Base-by-base conservation (phyloP, 345 rosid genomes). In the Salix exigua region DNA sequence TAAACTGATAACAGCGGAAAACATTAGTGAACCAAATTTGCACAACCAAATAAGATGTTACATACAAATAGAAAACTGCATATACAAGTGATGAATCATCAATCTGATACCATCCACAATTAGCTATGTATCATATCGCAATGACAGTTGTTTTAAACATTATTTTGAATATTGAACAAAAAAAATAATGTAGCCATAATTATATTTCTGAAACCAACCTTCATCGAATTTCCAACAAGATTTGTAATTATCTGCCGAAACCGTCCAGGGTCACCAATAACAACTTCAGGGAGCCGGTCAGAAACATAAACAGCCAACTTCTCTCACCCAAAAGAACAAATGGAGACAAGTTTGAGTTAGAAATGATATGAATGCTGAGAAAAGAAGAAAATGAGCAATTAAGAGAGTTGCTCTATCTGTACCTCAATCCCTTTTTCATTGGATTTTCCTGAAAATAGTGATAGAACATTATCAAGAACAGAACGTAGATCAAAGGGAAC, bases 221-320 rank as follows among this genome's bases (percentile, higher is more conserved):
- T 96, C 66, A 93, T 86, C 63, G 98, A 93, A 85, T 96, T 96
- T 75, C 99, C 97, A 70, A 96, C 98, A 51, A 96, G 96, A 83
- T 96, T 96, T 28, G 93, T 89, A 58, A 96, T 89, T 78, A 96
- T 96, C 85, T 96, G 98, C 77, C 90, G 80, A 79, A 96, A 89
- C 65, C 97, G 92, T 66, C 88, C 87, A 21, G 97, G 93, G 79
- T 96, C 99, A 66, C 99, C 99, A 72, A 88, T 81, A 17, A 96
- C 89, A 76, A 89, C 87, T 75, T 90, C 89, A 72, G 99, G 96
- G 76, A 96, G 93, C 69, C 83, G 85, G 66, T 89, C 78, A 18
- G 98, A 93, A 74, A 93, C 98, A 82, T 91, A 93, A 73, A 91
- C 86, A 3, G 94, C 98, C 84, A 93, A 82, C 98, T 96, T 82